A percentile compares a stretch with the other conserved stretches of the same genome.
Evolutionary conservation across 2,329 filamentous ascomycete species (phyloP).

Genomic region (Penicillium sp.): DNA sequence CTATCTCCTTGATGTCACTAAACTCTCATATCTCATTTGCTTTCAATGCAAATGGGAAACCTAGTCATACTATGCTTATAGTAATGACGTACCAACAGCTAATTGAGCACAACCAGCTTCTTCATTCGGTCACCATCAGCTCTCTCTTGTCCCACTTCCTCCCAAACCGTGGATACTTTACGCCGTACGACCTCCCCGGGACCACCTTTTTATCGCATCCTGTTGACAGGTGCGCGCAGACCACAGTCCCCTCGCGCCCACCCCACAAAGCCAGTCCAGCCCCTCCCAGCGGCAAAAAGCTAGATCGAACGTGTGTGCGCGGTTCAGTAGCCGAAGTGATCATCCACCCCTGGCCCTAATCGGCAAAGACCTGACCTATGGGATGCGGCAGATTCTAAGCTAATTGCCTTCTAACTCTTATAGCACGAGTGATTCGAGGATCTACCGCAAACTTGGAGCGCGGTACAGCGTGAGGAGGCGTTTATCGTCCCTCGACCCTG

Average conservation of each 20-base stretch:
- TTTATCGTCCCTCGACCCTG: not conserved
- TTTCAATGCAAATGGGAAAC: no score
- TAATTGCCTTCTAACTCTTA: not conserved
- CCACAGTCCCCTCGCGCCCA: not conserved
- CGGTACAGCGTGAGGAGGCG: not conserved
- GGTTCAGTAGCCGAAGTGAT: not conserved
- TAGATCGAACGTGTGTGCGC: not conserved
- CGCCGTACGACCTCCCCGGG: no score
- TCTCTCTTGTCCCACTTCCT: no score
- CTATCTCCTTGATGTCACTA: no score
- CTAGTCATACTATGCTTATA: no score
- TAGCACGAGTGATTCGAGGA: not conserved
- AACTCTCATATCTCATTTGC: no score
- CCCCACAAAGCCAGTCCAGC: not conserved
- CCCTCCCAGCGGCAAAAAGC: not conserved
- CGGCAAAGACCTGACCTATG: not conserved
- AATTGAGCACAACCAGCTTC: no score
- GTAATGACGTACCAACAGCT: no score
- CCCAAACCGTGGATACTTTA: no score
- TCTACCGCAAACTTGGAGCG: not conserved
- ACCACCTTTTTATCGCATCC: no score
- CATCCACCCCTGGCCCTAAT: not conserved
- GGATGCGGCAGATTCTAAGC: not conserved
- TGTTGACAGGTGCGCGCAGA: no score
- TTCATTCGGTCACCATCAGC: no score